phyloP scores from a whole-genome alignment of 495 filamentous ascomycete genomes.

The Talaromyces proteolyticus region DNA sequence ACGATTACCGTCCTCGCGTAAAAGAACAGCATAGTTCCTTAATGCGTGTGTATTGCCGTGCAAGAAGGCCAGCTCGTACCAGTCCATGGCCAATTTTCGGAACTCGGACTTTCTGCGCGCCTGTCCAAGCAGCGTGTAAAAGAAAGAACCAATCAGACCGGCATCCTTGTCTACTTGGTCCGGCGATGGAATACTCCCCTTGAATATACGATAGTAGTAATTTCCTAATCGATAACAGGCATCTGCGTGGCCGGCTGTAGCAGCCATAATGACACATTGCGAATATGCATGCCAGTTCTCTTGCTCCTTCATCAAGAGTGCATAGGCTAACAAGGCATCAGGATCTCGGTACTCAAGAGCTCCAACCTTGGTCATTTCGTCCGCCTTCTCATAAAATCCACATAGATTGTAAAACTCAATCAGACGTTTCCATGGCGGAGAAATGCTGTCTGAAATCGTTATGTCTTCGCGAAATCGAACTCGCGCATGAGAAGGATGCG shows the following conservation, averaged over 20 bases:
- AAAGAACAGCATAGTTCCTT: conserved; percentile 18
- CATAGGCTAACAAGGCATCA: conserved; percentile 20
- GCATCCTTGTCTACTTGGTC: conserved; percentile 10
- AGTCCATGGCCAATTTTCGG: conserved; percentile 20
- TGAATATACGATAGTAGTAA: conserved; percentile 29
- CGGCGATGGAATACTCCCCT: conserved; percentile 17
- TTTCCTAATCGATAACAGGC: conserved; percentile 31
- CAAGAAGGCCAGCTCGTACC: conserved; percentile 20
- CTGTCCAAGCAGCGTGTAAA: neutral
- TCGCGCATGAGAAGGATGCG: conserved; percentile 8
- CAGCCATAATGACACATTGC: conserved; percentile 29
- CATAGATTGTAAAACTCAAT: conserved; percentile 13
- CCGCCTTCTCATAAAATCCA: conserved; percentile 5
- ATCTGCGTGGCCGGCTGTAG: conserved; percentile 14
- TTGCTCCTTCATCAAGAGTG: conserved; percentile 14
- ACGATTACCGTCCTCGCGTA: conserved; percentile 14
- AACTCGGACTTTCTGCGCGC: conserved; percentile 14
- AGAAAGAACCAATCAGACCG: neutral
- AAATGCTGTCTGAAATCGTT: neutral
- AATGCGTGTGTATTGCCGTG: conserved; percentile 7
- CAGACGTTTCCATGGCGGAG: conserved; percentile 23
- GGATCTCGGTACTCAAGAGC: conserved; percentile 28
- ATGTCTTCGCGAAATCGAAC: conserved; percentile 9
- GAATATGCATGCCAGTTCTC: conserved; percentile 25
- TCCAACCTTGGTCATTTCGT: conserved; percentile 13